A percentile compares a stretch with the other conserved stretches of the same genome.
phyloP scores from a whole-genome alignment of 1,284 basidiomycete genomes.

The Gymnopus androsaceus region DNA sequence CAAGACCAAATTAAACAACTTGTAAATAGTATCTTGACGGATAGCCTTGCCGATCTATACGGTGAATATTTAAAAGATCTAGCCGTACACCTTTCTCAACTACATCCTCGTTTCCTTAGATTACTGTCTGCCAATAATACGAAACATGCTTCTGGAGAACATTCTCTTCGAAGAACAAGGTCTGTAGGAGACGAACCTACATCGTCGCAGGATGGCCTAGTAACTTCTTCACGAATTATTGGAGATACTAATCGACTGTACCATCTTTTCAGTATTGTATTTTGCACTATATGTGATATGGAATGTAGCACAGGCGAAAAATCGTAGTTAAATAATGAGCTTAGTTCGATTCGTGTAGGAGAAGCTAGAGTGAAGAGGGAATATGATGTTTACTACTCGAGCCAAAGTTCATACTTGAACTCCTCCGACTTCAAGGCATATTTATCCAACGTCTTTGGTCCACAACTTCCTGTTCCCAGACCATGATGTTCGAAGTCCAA shows the following conservation, averaged over 20 bases:
- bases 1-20: too few species aligned
- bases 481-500: slow-evolving; percentile 16
- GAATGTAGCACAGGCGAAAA: too few species aligned
- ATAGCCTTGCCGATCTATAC: too few species aligned
- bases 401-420: slow-evolving; percentile 11
- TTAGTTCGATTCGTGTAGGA: too few species aligned
- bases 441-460: slow-evolving; percentile 13
- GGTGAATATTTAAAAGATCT: too few species aligned
- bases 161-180: slow-evolving; percentile 12
- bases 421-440: slow-evolving; percentile 8
- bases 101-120: neutral
- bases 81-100: neutral
- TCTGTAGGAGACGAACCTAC: slow-evolving; percentile 17
- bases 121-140: neutral
- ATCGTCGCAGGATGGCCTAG: neutral
- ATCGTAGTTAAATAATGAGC: too few species aligned
- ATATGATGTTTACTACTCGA: neutral
- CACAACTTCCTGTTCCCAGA: slow-evolving; percentile 18
- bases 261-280: too few species aligned
- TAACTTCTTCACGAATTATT: neutral
- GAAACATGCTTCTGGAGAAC: neutral
- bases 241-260: neutral
- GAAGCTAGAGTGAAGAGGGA: too few species aligned
- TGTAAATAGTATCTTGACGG: too few species aligned
- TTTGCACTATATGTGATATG: too few species aligned